phyloP scores from a whole-genome alignment of 768 basidiomycete genomes.

The Hericium alpestre region DNA sequence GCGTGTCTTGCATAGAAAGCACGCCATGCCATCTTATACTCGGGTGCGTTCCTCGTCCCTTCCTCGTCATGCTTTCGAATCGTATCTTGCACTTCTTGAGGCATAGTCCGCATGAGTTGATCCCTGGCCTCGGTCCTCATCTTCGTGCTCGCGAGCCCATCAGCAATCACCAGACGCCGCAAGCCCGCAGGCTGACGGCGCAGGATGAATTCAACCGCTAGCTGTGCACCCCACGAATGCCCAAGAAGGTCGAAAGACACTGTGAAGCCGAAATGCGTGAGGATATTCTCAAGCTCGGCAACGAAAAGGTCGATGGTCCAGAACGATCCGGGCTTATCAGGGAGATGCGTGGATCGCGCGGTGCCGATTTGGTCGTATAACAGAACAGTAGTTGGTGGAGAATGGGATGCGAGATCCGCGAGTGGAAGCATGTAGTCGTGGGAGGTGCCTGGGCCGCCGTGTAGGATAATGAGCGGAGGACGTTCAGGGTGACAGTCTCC shows the following conservation, averaged over 20 bases:
- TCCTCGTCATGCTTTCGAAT: slow-evolving; percentile 21
- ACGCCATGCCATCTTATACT: background rate
- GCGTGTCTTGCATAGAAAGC: background rate
- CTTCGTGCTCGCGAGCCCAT: slow-evolving; percentile 18
- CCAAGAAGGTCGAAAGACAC: slow-evolving; percentile 2
- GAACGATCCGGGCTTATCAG: slow-evolving; percentile 20
- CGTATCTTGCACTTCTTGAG: slow-evolving; percentile 22
- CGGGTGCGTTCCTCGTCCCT: slow-evolving; percentile 17
- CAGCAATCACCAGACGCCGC: slow-evolving; percentile 19
- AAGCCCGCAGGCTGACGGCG: slow-evolving; percentile 22
- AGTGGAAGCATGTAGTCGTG: background rate
- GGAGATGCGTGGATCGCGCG: background rate
- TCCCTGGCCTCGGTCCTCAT: slow-evolving; percentile 17
- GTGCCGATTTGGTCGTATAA: background rate
- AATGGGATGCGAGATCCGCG: background rate
- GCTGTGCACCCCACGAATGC: slow-evolving; percentile 31
- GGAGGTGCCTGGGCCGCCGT: background rate
- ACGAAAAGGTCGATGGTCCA: slow-evolving; percentile 43
- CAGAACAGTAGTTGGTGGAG: background rate
- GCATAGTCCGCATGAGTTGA: slow-evolving; percentile 18
- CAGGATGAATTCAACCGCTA: slow-evolving; percentile 23
- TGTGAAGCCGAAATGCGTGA: slow-evolving; percentile 28
- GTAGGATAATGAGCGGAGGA: background rate
- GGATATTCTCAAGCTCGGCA: slow-evolving; percentile 33
- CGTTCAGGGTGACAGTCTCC: background rate